Evolutionary conservation across 345 rosid species (phyloP).

Genomic region (Salix koriyanagi): DNA sequence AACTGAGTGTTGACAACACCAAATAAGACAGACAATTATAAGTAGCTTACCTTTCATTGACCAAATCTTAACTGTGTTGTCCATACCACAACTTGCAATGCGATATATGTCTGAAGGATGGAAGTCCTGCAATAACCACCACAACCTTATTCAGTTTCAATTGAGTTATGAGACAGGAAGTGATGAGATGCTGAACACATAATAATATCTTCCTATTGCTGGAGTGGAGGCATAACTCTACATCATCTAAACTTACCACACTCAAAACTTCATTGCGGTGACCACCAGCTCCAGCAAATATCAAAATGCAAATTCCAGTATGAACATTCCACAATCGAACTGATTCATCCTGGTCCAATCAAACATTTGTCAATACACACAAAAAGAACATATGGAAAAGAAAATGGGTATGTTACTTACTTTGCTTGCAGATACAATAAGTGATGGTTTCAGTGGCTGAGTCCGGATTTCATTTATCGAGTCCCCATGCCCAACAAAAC

Average conservation of each 20-base stretch:
- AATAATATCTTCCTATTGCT: neutral
- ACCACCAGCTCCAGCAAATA: constrained; percentile 98
- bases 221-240: neutral
- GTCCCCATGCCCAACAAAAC: constrained; percentile 97
- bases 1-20: neutral
- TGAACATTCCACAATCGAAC: constrained; percentile 95
- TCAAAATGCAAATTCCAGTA: constrained; percentile 88
- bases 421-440: constrained; percentile 92
- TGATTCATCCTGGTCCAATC: constrained; percentile 74
- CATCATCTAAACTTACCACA: constrained; percentile 51
- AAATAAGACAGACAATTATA: neutral
- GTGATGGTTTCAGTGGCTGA: constrained; percentile 83
- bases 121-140: constrained; percentile 60
- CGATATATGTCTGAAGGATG: constrained; percentile 84
- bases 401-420: constrained; percentile 29
- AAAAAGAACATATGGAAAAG: constrained; percentile 10
- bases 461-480: constrained; percentile 94
- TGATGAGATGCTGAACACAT: neutral
- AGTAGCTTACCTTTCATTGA: constrained; percentile 77
- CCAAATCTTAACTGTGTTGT: constrained; percentile 92
- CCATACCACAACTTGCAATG: constrained; percentile 96
- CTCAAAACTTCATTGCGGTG: constrained; percentile 97
- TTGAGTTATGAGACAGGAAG: neutral
- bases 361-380: constrained; percentile 1
- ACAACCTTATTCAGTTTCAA: neutral